Percentiles rank a stretch among this genome's conserved stretches.
phyloP scores from a whole-genome alignment of 129 eudicot genomes.

The Ambrosia artemisiifolia region DNA sequence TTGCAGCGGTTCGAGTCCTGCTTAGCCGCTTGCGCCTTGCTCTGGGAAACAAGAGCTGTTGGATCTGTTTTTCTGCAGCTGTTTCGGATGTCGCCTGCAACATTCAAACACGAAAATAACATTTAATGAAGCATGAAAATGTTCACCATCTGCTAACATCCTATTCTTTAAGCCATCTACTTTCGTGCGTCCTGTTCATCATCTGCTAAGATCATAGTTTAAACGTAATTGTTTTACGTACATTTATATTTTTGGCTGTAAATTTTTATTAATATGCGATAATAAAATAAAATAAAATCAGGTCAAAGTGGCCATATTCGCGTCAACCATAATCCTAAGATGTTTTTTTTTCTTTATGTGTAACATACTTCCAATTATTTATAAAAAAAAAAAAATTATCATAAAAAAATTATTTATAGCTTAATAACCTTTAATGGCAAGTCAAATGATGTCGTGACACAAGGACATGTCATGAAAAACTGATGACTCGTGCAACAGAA shows the following conservation, averaged over 20 bases:
- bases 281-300: too few relatives aligned
- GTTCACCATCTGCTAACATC: background rate
- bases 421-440: background rate
- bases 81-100: slow-evolving; percentile 57
- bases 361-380: background rate
- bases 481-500: background rate
- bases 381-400: too few relatives aligned
- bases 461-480: too few relatives aligned
- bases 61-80: slow-evolving; percentile 78
- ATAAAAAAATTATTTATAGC: too few relatives aligned
- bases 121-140: background rate
- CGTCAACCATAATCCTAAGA: too few relatives aligned
- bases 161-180: too few relatives aligned
- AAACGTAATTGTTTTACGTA: too few relatives aligned
- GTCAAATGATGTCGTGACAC: background rate
- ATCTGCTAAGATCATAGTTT: too few relatives aligned
- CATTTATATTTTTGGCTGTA: too few relatives aligned
- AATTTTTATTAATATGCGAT: too few relatives aligned
- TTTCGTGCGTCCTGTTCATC: too few relatives aligned
- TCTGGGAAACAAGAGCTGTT: slow-evolving; percentile 61
- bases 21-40: slow-evolving; percentile 47
- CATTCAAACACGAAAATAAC: background rate
- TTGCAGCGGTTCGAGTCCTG: slow-evolving; percentile 28
- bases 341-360: background rate
- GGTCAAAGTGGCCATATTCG: too few relatives aligned